A percentile compares a stretch with the other conserved stretches of the same genome.
Evolutionary conservation across 2,329 filamentous ascomycete species (phyloP).

Genomic region (Pyrenophora seminiperda): DNA sequence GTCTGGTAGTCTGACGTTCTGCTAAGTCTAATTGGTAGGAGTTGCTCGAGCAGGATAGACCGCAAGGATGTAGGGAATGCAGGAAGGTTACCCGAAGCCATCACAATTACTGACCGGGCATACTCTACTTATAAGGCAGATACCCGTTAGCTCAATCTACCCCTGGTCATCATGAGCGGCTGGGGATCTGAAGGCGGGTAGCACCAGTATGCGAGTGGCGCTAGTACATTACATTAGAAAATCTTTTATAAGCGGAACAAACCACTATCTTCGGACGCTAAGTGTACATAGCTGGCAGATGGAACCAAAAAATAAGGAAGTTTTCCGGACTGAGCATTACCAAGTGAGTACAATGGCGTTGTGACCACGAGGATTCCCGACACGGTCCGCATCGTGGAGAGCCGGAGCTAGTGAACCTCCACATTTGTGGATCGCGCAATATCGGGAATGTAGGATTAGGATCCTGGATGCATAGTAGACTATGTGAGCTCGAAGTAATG

Average conservation of each 20-base stretch:
- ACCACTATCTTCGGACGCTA: background rate
- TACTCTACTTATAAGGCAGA: background rate
- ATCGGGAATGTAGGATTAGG: too few relatives aligned
- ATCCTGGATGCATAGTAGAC: too few relatives aligned
- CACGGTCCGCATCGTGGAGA: constrained; percentile 12
- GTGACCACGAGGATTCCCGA: background rate
- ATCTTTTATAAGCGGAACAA: background rate
- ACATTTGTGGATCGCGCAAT: constrained; percentile 38
- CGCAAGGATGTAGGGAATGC: too few relatives aligned
- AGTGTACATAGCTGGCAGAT: too few relatives aligned
- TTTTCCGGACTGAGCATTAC: background rate
- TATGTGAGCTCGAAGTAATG: too few relatives aligned
- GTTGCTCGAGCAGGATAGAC: too few relatives aligned
- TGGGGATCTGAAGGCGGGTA: background rate
- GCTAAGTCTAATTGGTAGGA: too few relatives aligned
- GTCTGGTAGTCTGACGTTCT: too few relatives aligned
- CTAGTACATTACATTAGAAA: background rate
- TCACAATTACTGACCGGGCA: background rate
- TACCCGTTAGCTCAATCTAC: background rate
- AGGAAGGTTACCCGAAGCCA: too few relatives aligned
- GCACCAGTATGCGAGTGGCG: background rate
- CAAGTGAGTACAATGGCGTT: background rate
- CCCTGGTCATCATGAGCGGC: too few relatives aligned
- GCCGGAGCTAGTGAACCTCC: constrained; percentile 6
- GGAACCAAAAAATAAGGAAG: background rate